Evolutionary conservation across 257 asterid species (phyloP).

Genomic region (Nicotiana benthamiana): DNA sequence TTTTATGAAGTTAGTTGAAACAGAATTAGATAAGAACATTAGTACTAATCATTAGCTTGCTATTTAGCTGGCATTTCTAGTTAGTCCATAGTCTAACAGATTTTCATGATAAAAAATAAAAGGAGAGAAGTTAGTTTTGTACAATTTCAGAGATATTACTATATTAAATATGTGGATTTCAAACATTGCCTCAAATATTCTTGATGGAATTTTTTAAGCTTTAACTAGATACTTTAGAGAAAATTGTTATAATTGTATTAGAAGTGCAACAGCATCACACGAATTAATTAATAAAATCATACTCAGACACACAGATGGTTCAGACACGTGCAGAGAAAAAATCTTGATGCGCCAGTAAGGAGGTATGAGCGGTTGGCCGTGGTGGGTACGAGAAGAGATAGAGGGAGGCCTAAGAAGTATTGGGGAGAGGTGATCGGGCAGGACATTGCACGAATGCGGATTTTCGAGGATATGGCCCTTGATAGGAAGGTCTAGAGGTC

Average conservation of each 20-base stretch:
- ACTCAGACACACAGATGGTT: too few species aligned
- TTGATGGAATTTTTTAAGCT: neutral
- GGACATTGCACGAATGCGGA: too few species aligned
- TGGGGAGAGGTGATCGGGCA: too few species aligned
- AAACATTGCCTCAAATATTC: conserved; percentile 4
- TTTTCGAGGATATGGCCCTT: too few species aligned
- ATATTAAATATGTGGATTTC: neutral
- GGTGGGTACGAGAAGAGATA: too few species aligned
- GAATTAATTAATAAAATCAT: neutral
- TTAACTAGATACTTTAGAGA: conserved; percentile 4
- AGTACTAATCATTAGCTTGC: neutral
- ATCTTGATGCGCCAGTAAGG: too few species aligned
- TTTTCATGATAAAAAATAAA: neutral
- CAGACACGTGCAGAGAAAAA: too few species aligned
- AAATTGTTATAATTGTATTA: neutral
- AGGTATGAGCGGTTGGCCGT: too few species aligned
- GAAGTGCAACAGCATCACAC: neutral
- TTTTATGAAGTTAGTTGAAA: neutral
- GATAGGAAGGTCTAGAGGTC: too few species aligned
- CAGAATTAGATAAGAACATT: neutral
- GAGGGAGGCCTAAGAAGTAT: too few species aligned
- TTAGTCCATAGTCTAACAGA: neutral
- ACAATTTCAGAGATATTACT: neutral
- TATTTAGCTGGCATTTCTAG: neutral
- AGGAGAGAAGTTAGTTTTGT: neutral